These are phyloP conservation scores for Oryza glaberrima DNA, from an alignment of 176 grass and related monocot species.

Conservation along the genomic window DNA sequence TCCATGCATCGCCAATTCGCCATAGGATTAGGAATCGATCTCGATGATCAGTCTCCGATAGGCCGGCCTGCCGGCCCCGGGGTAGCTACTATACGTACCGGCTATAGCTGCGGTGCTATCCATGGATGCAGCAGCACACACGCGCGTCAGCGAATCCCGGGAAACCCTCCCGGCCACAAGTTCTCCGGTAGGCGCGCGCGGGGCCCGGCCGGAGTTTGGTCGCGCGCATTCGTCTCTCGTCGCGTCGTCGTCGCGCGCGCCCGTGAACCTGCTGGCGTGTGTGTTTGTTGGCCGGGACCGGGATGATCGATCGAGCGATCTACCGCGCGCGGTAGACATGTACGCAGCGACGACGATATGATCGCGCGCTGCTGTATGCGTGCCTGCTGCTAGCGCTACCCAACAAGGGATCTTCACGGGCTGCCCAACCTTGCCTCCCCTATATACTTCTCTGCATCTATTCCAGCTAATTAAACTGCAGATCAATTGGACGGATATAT, in stretches of 20 bases:
- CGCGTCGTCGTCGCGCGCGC: too few relatives aligned
- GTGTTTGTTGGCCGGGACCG: too few relatives aligned
- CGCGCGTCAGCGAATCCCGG: background rate
- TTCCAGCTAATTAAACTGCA: background rate
- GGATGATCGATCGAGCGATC: too few relatives aligned
- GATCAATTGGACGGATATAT: background rate
- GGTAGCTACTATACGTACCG: too few relatives aligned
- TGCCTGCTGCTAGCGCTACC: background rate
- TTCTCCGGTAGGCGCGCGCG: background rate
- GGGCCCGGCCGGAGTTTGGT: background rate
- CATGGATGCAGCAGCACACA: too few relatives aligned
- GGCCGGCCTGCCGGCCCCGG: too few relatives aligned
- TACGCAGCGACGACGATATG: background rate
- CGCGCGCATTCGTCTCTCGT: too few relatives aligned
- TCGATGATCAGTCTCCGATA: too few relatives aligned
- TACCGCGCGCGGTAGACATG: background rate
- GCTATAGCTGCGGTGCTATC: too few relatives aligned
- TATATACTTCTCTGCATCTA: too few relatives aligned
- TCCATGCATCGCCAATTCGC: too few relatives aligned
- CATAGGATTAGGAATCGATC: too few relatives aligned
- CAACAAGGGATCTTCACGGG: background rate
- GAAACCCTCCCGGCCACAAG: background rate
- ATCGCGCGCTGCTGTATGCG: background rate
- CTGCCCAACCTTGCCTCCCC: background rate
- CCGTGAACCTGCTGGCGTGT: background rate